phyloP scores from a whole-genome alignment of 352 stramenopile genomes.

The Pythium aphanidermatum region DNA sequence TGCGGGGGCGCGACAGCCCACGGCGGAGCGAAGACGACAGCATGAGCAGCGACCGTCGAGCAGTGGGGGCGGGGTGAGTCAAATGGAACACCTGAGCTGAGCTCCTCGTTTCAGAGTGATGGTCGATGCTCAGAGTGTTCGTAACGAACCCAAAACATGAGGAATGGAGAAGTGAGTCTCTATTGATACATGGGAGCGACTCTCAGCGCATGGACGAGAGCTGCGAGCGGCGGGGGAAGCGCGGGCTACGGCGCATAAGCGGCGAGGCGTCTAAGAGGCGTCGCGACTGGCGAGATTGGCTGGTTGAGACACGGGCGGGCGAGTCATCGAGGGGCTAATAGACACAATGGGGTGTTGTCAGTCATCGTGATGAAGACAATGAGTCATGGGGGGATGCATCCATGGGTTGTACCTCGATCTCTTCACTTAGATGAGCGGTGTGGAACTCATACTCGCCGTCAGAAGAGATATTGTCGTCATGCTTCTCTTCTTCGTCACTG shows the following conservation, averaged over 20 bases:
- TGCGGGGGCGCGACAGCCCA: neutral
- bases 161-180: neutral
- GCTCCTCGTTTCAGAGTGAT: constrained; percentile 12
- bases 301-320: neutral
- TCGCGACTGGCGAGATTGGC: neutral
- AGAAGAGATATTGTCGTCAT: constrained; percentile 10
- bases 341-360: too few relatives aligned
- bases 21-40: neutral
- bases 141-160: too few relatives aligned
- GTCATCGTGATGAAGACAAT: too few relatives aligned
- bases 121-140: constrained; percentile 9
- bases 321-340: neutral
- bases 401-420: constrained; percentile 11
- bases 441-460: constrained; percentile 16
- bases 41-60: neutral
- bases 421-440: neutral
- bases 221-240: constrained; percentile 7
- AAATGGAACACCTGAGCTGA: neutral
- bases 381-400: too few relatives aligned
- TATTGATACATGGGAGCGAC: constrained; percentile 4
- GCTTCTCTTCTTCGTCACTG: constrained; percentile 14
- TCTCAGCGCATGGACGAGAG: constrained; percentile 15
- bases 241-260: constrained; percentile 11
- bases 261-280: constrained; percentile 4
- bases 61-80: neutral